Evolutionary conservation across 176 grass and related monocot genomes (phyloP).

Genomic region (Zoysia japonica): DNA sequence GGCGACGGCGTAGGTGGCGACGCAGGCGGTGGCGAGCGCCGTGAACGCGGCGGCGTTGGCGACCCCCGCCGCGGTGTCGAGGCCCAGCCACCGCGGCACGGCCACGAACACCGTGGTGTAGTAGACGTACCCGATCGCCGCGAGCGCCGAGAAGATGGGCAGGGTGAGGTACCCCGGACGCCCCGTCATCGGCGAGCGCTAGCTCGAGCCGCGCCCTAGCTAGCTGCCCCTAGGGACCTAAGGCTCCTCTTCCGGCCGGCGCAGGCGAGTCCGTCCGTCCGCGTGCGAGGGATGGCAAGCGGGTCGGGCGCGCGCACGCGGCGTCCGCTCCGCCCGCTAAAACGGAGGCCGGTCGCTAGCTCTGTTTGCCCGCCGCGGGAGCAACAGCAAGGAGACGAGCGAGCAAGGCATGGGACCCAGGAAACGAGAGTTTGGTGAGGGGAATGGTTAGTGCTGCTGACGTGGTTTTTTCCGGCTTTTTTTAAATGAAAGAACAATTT

Average conservation of each 20-base stretch:
- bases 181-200: conserved; percentile 37
- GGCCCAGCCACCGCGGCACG: conserved; percentile 69
- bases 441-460: neutral
- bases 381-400: conserved; percentile 6
- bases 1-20: conserved; percentile 63
- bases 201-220: neutral
- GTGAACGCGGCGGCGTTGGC: conserved; percentile 74
- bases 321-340: conserved; percentile 38
- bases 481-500: too few relatives aligned
- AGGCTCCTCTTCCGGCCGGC: conserved; percentile 48
- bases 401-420: neutral
- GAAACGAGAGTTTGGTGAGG: neutral
- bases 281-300: conserved; percentile 5
- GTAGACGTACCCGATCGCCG: conserved; percentile 79
- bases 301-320: conserved; percentile 1
- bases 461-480: neutral
- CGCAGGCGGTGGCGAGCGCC: conserved; percentile 45
- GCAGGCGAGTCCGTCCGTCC: conserved; percentile 1
- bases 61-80: conserved; percentile 61
- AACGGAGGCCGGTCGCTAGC: neutral
- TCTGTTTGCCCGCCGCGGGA: conserved; percentile 31
- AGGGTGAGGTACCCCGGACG: conserved; percentile 81
- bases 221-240: neutral
- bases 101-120: conserved; percentile 85
- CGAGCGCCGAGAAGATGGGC: conserved; percentile 74